These are phyloP conservation scores for Leishmania arabica DNA, from an alignment of 208 protist genomes.

Conservation along the genomic window DNA sequence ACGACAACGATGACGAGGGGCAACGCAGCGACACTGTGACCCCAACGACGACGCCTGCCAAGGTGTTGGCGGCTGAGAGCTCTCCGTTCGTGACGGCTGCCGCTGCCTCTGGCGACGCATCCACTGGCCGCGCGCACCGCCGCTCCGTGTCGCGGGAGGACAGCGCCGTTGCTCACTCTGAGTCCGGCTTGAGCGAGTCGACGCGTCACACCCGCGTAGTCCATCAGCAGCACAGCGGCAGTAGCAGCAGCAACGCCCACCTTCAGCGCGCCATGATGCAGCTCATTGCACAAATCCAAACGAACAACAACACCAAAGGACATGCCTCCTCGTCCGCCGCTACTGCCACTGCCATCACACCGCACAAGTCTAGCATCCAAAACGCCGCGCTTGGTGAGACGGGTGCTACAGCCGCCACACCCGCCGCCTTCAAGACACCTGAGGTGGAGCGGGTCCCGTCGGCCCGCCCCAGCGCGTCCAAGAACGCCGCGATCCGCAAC, in stretches of 20 bases:
- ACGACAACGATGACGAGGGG: conserved; percentile 10
- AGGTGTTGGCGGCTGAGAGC: conserved; percentile 31
- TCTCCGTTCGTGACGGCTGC: conserved; percentile 30
- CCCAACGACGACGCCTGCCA: conserved; percentile 27
- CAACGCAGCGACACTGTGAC: conserved; percentile 7
- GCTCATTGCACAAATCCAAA: conserved; percentile 31
- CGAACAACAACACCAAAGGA: conserved; percentile 19
- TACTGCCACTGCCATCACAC: conserved; percentile 6
- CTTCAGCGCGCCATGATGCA: conserved; percentile 32
- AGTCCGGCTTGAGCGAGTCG: conserved; percentile 10
- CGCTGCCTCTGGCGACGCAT: background rate
- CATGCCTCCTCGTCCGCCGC: background rate
- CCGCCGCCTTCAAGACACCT: conserved; percentile 24
- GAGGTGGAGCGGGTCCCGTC: conserved; percentile 34
- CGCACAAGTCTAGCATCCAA: conserved; percentile 15
- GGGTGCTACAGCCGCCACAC: background rate
- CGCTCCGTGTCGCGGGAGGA: conserved; percentile 20
- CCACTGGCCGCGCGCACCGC: background rate
- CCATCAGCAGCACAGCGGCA: conserved; percentile 9
- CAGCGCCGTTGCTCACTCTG: conserved; percentile 18
- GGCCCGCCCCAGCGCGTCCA: conserved; percentile 31
- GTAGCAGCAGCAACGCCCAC: conserved; percentile 7
- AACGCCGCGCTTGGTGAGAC: background rate
- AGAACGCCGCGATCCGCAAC: conserved; percentile 26
- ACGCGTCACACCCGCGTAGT: conserved; percentile 3